Percentiles rank a stretch among this genome's conserved stretches.
phyloP scores from a whole-genome alignment of 2,329 filamentous ascomycete genomes.

The Penicillium sp. region DNA sequence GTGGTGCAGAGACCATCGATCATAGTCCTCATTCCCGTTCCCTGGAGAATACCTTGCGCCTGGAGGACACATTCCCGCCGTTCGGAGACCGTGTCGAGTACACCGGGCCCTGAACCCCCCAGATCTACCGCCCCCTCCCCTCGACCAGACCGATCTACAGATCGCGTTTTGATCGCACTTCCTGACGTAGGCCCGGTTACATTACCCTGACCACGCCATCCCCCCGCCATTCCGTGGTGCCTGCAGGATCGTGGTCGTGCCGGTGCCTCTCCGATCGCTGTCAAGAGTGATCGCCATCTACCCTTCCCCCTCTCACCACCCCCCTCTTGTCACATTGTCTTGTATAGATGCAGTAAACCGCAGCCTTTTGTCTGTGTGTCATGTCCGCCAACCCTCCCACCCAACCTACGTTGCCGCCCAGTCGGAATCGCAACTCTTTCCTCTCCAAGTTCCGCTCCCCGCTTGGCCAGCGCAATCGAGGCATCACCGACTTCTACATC shows the following conservation, averaged over 20 bases:
- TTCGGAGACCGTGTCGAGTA: conserved; percentile 16
- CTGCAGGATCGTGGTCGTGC: conserved; percentile 1
- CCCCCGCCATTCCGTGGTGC: conserved; percentile 7
- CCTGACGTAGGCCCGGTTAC: conserved; percentile 9
- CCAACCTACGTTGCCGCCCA: conserved; percentile 36
- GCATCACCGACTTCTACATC: conserved; percentile 62
- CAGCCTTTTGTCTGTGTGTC: conserved; percentile 29
- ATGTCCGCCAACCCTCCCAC: conserved; percentile 43
- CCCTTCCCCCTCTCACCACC: conserved; percentile 4
- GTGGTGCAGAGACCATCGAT: conserved; percentile 19
- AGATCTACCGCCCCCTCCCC: neutral
- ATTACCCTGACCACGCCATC: conserved; percentile 7
- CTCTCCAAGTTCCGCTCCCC: conserved; percentile 59
- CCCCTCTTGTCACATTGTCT: conserved; percentile 14
- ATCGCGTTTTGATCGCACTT: conserved; percentile 8
- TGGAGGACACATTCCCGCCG: conserved; percentile 15
- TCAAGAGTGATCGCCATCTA: conserved; percentile 10
- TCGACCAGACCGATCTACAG: conserved; percentile 7
- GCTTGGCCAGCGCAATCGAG: conserved; percentile 55
- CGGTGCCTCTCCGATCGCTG: conserved; percentile 4
- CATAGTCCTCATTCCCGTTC: conserved; percentile 21
- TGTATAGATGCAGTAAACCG: conserved; percentile 37
- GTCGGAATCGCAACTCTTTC: conserved; percentile 45
- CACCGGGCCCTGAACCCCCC: conserved; percentile 2
- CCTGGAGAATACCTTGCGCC: conserved; percentile 13